Evolutionary conservation across 768 basidiomycete species (phyloP), one percentile per base, ranked within the genome.

Genomic region (Pisolithus tinctorius): DNA sequence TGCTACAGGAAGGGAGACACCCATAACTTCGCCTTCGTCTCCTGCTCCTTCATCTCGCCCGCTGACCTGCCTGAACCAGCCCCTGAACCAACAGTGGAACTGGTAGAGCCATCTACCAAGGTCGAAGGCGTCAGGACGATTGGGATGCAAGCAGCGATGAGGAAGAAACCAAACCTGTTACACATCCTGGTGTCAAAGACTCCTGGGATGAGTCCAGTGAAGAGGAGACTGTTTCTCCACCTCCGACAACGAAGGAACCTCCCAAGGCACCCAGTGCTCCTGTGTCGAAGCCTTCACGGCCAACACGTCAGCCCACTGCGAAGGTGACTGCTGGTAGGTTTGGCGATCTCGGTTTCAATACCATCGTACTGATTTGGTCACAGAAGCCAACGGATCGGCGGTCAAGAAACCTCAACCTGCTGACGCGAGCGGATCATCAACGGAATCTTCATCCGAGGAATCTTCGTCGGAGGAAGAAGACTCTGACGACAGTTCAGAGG

Each of bases 141-240:
- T 81, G 80, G 80, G 80, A 81, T 44, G 78, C 71, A 29, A 71
- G 66, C 41, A 73, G 68, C 48, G 73, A 63, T 14, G 78, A 76
- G 31, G 74, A 75, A 55, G 65, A 66, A 31, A 54, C 54, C 5
- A 60, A 55, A 53, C 39, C 48, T 6, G 6, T 61, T 26, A 55
- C 62, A 5, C 60, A 60, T 36, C 66, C 64, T 26, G 71, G 66
- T 40, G 71, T 72, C 25, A 76, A 74, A 51, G 79, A 82, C 36
- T 72, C 73, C 47, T 93, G 89, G 90, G 90, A 92, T 40, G 84
- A 77, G 4, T 76, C 77, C 49, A 81, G 77, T 50, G 84, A 72
- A 36, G 74, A 75, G 20, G 75, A 81, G 31, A 82, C 80, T 27
- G 57, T 11, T 14, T 13, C 65, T 40, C 40, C 59, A 1, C 47